Conservation (phyloP, 768 basidiomycete genomes). For the Clitopilus hobsonii region DNA sequence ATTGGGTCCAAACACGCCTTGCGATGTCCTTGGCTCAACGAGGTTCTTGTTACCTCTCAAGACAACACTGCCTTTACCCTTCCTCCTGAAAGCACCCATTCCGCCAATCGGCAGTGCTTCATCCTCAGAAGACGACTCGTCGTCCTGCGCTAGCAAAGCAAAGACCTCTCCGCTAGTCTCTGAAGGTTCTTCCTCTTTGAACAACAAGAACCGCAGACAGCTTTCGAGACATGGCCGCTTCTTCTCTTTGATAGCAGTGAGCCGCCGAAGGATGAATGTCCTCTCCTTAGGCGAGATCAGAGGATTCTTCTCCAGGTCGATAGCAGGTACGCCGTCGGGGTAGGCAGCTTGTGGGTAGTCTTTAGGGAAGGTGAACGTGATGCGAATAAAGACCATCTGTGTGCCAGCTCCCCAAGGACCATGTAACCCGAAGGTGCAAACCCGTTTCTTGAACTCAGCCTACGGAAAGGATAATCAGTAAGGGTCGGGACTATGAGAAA, state of each 20-base stretch:
- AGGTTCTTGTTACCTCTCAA: slow-evolving; percentile 71
- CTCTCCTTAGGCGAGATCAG: slow-evolving; percentile 75
- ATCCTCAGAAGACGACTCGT: slow-evolving; percentile 22
- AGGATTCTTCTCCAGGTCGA: slow-evolving; percentile 82
- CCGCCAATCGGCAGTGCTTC: slow-evolving; percentile 34
- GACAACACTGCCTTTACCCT: slow-evolving; percentile 31
- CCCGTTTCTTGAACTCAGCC: slow-evolving; percentile 70
- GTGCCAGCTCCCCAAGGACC: slow-evolving; percentile 85
- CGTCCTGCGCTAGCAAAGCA: slow-evolving; percentile 51
- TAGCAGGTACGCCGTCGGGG: slow-evolving; percentile 63
- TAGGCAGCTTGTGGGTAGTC: slow-evolving; percentile 65
- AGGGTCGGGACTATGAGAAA: neutral
- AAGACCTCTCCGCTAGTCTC: slow-evolving; percentile 20
- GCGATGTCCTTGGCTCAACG: slow-evolving; percentile 80
- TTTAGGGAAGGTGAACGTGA: slow-evolving; percentile 85
- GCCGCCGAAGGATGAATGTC: slow-evolving; percentile 71
- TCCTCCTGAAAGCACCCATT: slow-evolving; percentile 50
- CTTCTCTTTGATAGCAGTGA: slow-evolving; percentile 65
- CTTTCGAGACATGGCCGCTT: slow-evolving; percentile 82
- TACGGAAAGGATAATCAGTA: slow-evolving; percentile 18
- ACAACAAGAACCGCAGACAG: slow-evolving; percentile 67
- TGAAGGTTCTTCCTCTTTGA: neutral
- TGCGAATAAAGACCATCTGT: slow-evolving; percentile 78
- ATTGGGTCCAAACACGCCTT: slow-evolving; percentile 85
- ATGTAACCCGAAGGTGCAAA: slow-evolving; percentile 80